phyloP scores from a whole-genome alignment of 495 filamentous ascomycete species.

The Neurospora sp. region DNA sequence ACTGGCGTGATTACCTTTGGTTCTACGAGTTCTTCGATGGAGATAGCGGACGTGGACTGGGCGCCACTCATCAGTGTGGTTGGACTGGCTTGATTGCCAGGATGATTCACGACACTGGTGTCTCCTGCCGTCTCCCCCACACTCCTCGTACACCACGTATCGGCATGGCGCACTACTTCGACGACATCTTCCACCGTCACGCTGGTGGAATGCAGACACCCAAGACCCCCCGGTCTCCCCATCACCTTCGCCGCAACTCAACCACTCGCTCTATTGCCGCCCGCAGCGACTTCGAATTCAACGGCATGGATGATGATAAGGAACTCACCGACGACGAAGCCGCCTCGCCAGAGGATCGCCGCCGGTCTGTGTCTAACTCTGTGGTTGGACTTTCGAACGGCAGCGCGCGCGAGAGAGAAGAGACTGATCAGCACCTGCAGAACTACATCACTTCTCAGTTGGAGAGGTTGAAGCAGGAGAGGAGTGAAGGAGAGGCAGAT shows the following conservation, averaged over 20 bases:
- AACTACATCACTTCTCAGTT: slow-evolving; percentile 64
- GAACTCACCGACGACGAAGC: slow-evolving; percentile 23
- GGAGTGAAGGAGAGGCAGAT: slow-evolving; percentile 14
- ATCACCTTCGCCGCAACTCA: slow-evolving; percentile 64
- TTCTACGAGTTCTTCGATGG: slow-evolving; percentile 98
- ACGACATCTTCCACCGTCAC: slow-evolving; percentile 68
- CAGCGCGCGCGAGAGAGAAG: slow-evolving; percentile 27
- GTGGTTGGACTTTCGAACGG: slow-evolving; percentile 3
- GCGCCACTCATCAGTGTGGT: slow-evolving; percentile 89
- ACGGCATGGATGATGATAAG: slow-evolving; percentile 20
- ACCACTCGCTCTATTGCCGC: slow-evolving; percentile 77
- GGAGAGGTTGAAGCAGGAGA: slow-evolving; percentile 41
- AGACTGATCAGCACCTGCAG: slow-evolving; percentile 54
- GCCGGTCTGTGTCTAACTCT: slow-evolving; percentile 16
- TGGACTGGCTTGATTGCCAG: slow-evolving; percentile 97
- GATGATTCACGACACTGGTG: slow-evolving; percentile 91
- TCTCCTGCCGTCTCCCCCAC: slow-evolving; percentile 86
- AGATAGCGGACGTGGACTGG: slow-evolving; percentile 78
- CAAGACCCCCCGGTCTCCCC: slow-evolving; percentile 28
- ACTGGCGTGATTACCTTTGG: slow-evolving; percentile 91
- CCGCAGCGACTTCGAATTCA: slow-evolving; percentile 65
- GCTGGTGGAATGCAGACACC: slow-evolving; percentile 17
- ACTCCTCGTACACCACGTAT: slow-evolving; percentile 78
- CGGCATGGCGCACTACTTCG: slow-evolving; percentile 86
- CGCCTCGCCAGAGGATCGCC: slow-evolving; percentile 20